Evolutionary conservation across 1,139 yeast species (phyloP).

Genomic region (Yamadazyma blattariae): DNA sequence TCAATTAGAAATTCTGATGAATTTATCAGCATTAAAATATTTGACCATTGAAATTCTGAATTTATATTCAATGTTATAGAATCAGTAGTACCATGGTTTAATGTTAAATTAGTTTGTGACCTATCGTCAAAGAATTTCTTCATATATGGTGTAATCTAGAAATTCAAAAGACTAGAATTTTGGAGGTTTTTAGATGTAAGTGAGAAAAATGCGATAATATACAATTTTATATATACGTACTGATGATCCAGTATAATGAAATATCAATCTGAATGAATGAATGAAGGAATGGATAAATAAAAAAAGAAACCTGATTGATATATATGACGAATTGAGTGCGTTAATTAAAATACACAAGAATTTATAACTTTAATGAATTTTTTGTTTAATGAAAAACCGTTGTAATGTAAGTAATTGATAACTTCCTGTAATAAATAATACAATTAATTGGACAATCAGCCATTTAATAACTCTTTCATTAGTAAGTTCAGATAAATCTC

Average conservation of each 20-base stretch:
- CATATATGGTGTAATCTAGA: constrained; percentile 2
- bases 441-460: constrained; percentile 60
- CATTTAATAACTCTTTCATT: constrained; percentile 64
- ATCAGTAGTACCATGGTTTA: neutral
- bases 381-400: constrained; percentile 64
- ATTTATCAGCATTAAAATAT: constrained; percentile 20
- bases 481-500: constrained; percentile 66
- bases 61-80: neutral
- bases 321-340: no score
- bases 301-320: no score
- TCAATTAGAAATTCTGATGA: constrained; percentile 21
- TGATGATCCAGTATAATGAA: no score
- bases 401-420: constrained; percentile 68
- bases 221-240: no score
- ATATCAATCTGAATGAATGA: no score
- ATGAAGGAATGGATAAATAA: no score
- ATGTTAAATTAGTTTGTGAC: constrained; percentile 29
- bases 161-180: no score
- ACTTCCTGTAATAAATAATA: constrained; percentile 55
- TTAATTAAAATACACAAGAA: no score
- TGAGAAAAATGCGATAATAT: no score
- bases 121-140: constrained; percentile 34
- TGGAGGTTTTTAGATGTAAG: no score
- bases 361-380: constrained; percentile 16
- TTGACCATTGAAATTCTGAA: constrained; percentile 20